A percentile compares a stretch with the other conserved stretches of the same genome.
Conservation (phyloP, 1,284 basidiomycete species). For the Leccinum solheimii region DNA sequence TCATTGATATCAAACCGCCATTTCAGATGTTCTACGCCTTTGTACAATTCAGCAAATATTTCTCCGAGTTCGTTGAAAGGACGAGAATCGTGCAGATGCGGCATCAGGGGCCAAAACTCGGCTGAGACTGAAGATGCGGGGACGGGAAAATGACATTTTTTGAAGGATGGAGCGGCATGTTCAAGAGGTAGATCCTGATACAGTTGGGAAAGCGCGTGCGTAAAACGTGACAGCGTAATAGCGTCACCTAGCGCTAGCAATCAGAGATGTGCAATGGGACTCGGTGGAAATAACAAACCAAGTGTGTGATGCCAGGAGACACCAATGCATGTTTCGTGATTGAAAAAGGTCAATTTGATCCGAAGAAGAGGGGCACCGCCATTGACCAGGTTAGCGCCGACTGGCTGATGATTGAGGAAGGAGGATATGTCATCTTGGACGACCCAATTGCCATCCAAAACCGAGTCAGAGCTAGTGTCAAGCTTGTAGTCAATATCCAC, state of each 20-base stretch:
- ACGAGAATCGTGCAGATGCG: conserved; percentile 20
- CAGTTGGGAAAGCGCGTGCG: conserved; percentile 28
- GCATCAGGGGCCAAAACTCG: conserved; percentile 18
- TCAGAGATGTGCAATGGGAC: background rate
- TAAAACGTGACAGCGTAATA: conserved; percentile 29
- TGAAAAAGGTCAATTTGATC: conserved; percentile 31
- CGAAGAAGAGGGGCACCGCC: conserved; percentile 26
- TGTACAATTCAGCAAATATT: conserved; percentile 13
- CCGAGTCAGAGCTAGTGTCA: conserved; percentile 4
- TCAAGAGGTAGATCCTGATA: conserved; percentile 23
- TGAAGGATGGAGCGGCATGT: conserved; percentile 21
- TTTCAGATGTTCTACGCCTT: conserved; percentile 16
- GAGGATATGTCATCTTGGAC: conserved; percentile 28
- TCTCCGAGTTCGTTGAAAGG: conserved; percentile 17
- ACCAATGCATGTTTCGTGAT: conserved; percentile 31
- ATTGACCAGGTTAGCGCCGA: conserved; percentile 14
- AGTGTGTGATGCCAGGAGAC: conserved; percentile 37
- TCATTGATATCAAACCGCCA: conserved; percentile 14
- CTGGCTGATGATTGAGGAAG: conserved; percentile 18
- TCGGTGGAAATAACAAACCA: conserved; percentile 8
- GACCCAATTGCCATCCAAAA: conserved; percentile 28
- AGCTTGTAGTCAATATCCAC: conserved; percentile 4
- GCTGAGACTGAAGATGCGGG: conserved; percentile 4
- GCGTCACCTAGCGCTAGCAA: conserved; percentile 30
- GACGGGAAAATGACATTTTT: conserved; percentile 21